Percentiles rank a stretch among this genome's conserved stretches.
These are phyloP conservation scores for Colletotrichum incanum DNA, from an alignment of 2,329 filamentous ascomycete genomes.

Conservation along the genomic window DNA sequence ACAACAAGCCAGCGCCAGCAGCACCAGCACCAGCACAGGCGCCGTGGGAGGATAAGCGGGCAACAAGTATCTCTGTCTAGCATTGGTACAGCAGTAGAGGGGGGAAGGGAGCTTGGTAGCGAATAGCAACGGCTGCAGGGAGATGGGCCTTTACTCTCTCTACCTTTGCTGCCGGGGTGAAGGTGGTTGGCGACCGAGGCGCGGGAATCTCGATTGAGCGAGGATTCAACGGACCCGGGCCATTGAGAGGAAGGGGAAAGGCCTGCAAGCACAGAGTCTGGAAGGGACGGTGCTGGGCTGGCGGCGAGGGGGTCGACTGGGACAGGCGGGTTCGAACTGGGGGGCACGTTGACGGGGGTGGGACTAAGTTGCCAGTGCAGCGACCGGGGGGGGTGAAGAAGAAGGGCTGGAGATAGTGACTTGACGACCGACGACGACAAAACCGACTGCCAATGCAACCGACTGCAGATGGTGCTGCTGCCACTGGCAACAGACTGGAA, in stretches of 20 bases:
- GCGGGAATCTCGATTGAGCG: constrained; percentile 14
- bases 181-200: neutral
- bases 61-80: neutral
- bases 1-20: neutral
- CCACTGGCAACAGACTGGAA: neutral
- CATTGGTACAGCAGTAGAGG: neutral
- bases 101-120: neutral
- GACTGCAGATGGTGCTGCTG: constrained; percentile 1
- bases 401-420: neutral
- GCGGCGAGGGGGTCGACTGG: constrained; percentile 10
- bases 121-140: neutral
- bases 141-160: neutral
- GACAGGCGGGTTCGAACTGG: constrained; percentile 22
- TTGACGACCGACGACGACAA: neutral
- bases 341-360: constrained; percentile 17
- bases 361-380: constrained; percentile 3
- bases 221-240: constrained; percentile 5
- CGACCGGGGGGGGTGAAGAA: constrained; percentile 5
- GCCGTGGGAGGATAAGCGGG: neutral
- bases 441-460: neutral
- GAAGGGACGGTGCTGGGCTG: constrained; percentile 6
- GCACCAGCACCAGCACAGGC: neutral
- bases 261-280: constrained; percentile 21
- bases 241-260: constrained; percentile 28
- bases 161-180: neutral